Evolutionary conservation across 2,329 filamentous ascomycete species (phyloP).

Genomic region (Colletotrichum camelliae): DNA sequence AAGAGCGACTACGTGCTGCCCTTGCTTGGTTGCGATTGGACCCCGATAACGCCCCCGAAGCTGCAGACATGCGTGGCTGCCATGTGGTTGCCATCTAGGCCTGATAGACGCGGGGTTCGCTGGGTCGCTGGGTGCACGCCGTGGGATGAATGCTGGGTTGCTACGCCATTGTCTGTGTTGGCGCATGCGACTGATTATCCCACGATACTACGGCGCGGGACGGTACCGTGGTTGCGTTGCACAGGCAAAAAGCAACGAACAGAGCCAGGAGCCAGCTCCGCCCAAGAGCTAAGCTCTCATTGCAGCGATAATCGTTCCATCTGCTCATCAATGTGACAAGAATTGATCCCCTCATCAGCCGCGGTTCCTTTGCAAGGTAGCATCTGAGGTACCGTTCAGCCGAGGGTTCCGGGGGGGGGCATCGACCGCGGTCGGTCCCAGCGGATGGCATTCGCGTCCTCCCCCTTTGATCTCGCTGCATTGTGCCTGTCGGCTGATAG

Average conservation of each 20-base stretch:
- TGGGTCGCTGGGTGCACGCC: neutral
- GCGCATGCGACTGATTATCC: neutral
- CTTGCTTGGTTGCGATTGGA: neutral
- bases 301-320: neutral
- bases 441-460: neutral
- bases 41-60: neutral
- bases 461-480: neutral
- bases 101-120: neutral
- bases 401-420: neutral
- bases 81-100: neutral
- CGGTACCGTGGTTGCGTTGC: neutral
- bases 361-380: neutral
- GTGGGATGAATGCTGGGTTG: neutral
- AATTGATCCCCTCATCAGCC: neutral
- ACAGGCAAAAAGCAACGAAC: neutral
- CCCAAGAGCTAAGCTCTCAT: neutral
- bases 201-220: neutral
- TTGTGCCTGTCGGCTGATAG: neutral
- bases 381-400: neutral
- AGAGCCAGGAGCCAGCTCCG: neutral
- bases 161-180: neutral
- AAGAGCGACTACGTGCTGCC: neutral
- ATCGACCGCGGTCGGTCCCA: neutral
- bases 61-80: neutral
- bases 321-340: neutral